A percentile compares a stretch with the other conserved stretches of the same genome.
phyloP scores from a whole-genome alignment of 2,329 filamentous ascomycete genomes.

The Talaromyces sp. region DNA sequence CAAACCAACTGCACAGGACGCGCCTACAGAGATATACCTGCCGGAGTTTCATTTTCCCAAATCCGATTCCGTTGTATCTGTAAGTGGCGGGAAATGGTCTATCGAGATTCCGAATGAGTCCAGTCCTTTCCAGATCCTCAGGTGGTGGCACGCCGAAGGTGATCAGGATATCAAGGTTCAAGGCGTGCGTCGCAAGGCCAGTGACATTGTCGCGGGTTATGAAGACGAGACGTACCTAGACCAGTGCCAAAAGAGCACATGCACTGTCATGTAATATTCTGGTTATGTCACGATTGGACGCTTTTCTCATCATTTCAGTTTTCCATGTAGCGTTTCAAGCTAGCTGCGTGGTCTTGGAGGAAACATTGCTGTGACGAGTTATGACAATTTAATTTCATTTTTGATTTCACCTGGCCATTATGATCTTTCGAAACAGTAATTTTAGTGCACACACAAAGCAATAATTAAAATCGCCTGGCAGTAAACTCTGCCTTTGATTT shows the following conservation, averaged over 20 bases:
- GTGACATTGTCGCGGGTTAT: constrained; percentile 38
- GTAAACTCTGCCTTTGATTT: neutral
- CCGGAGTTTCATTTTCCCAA: constrained; percentile 90
- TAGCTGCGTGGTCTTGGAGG: neutral
- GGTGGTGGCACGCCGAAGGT: constrained; percentile 90
- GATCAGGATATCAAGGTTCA: constrained; percentile 72
- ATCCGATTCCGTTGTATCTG: constrained; percentile 63
- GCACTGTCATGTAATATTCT: constrained; percentile 43
- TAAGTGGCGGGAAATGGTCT: constrained; percentile 84
- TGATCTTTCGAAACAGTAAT: neutral
- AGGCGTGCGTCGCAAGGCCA: constrained; percentile 60
- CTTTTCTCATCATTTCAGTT: neutral
- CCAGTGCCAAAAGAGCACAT: constrained; percentile 43
- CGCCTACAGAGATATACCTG: constrained; percentile 76
- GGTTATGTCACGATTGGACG: neutral
- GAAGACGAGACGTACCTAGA: constrained; percentile 78
- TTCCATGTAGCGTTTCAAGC: neutral
- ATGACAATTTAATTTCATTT: neutral
- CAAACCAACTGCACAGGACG: constrained; percentile 53
- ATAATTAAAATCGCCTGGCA: neutral
- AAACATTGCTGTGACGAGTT: neutral
- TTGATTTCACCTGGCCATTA: neutral
- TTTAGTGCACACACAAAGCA: neutral
- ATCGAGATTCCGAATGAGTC: constrained; percentile 68
- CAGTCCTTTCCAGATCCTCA: constrained; percentile 65